A percentile compares a stretch with the other conserved stretches of the same genome.
phyloP scores from a whole-genome alignment of 1,284 basidiomycete species.

The Cryptococcus amylolentus region DNA sequence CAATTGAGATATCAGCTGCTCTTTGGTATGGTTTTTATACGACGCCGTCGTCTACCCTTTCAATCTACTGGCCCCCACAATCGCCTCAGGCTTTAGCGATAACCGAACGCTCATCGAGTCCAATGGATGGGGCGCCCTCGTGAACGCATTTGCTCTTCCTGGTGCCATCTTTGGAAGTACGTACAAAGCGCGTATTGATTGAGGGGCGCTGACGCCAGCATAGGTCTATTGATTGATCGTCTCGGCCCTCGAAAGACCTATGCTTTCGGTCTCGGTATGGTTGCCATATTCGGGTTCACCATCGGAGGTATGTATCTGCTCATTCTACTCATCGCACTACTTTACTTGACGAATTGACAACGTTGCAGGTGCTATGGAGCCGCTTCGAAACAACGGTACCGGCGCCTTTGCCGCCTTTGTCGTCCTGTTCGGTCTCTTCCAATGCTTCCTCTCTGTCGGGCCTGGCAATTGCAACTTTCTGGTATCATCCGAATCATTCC shows the following conservation, averaged over 20 bases:
- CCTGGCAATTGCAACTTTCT: constrained; percentile 18
- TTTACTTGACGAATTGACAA: no score
- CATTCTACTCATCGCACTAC: no score
- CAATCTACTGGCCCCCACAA: constrained; percentile 61
- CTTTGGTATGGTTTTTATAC: constrained; percentile 57
- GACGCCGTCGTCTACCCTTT: constrained; percentile 60
- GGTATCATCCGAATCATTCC: constrained; percentile 11
- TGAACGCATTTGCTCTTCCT: constrained; percentile 47
- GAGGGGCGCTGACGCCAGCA: neutral
- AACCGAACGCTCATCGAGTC: constrained; percentile 42
- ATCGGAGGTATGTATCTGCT: constrained; percentile 14
- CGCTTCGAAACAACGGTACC: constrained; percentile 10
- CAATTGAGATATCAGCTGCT: constrained; percentile 5
- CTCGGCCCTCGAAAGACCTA: constrained; percentile 59
- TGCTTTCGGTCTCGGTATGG: constrained; percentile 16
- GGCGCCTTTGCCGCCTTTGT: constrained; percentile 20
- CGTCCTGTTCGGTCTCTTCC: constrained; percentile 11
- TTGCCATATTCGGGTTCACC: constrained; percentile 8
- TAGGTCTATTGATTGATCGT: constrained; percentile 65
- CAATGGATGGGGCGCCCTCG: constrained; percentile 31
- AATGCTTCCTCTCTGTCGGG: constrained; percentile 12
- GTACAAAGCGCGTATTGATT: neutral
- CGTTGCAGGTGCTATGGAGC: constrained; percentile 16
- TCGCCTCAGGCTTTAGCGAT: constrained; percentile 59
- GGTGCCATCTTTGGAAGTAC: constrained; percentile 64